Base-by-base conservation (phyloP, 148 eudicot species). In the Vaccinium vitisidaea region DNA sequence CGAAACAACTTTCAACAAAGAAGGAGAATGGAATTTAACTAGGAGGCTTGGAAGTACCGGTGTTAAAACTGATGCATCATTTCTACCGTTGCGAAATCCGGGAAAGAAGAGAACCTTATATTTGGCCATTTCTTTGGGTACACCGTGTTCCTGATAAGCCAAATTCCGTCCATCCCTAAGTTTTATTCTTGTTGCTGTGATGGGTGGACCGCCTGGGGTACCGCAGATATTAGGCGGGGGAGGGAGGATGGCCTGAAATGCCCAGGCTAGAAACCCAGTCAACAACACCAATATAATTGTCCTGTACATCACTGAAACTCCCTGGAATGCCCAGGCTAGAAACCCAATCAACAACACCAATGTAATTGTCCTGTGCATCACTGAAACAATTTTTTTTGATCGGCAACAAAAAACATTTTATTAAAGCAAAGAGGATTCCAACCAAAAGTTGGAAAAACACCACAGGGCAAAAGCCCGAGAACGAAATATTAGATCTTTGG, bases 81-180 rank as follows among this genome's bases (percentile, higher is more conserved):
- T 79, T 81, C 89, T 87, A 8, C 84, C 90, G 27, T 63, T 71
- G 55, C 71, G 87, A 82, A 92, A 88, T 32, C 91, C 93, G 84
- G 91, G 98, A 77, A 88, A 85, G 86, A 78, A 93, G 5, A 94
- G 59, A 46, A 94, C 58, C 74, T 91, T 93, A 67, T 75, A 85
- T 65, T 86, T 90, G 50, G 98, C 94, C 4, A 59, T 83, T 53
- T 90, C 90, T 61, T 90, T 93, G 0, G 92, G 83, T 8, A 93
- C 94, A 27, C 98, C 98, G 46, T 54, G 77, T 82, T 94, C 94
- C 56, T 85, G 73, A 67, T 93, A 92, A 58, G 98, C 93, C 92
- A 94, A 84, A 83, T 90, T 75, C 75, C 95, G 90, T 32, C 94
- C 95, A 83, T 94, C 95, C 75, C 86, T 90, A 56, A 94, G 89